A percentile compares a stretch with the other conserved stretches of the same genome.
phyloP scores from a whole-genome alignment of 1,284 basidiomycete genomes.

The Anthracocystis panici-leucophaei region DNA sequence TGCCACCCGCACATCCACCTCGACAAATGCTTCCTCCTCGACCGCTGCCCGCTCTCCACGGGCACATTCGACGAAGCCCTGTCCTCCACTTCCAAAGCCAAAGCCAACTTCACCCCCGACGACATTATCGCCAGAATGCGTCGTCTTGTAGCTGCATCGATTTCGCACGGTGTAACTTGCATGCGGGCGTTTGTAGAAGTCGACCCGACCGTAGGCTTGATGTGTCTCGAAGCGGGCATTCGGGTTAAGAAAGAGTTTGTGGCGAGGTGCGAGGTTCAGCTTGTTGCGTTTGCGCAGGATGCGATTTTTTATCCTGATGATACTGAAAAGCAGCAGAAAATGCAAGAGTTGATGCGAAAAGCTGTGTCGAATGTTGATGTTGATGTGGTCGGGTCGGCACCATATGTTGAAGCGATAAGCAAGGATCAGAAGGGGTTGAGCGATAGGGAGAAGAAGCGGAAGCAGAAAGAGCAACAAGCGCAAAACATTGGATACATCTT shows the following conservation, averaged over 20 bases:
- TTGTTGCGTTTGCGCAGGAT: slow-evolving; percentile 54
- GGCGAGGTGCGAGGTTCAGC: slow-evolving; percentile 19
- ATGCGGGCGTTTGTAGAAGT: slow-evolving; percentile 56
- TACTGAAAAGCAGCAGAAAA: slow-evolving; percentile 12
- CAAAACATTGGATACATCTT: slow-evolving; percentile 27
- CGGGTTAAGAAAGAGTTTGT: slow-evolving; percentile 18
- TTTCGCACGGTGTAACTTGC: slow-evolving; percentile 42
- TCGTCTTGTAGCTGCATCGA: slow-evolving; percentile 21
- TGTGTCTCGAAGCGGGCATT: slow-evolving; percentile 36
- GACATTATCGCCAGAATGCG: slow-evolving; percentile 30
- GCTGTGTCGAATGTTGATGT: slow-evolving; percentile 15
- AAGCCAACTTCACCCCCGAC: slow-evolving; percentile 17
- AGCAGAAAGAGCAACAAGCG: slow-evolving; percentile 13
- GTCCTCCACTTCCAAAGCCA: slow-evolving; percentile 28
- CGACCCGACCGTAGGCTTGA: slow-evolving; percentile 39
- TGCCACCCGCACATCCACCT: slow-evolving; percentile 53
- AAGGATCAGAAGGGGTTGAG: background rate
- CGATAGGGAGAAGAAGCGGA: background rate
- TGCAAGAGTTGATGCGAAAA: slow-evolving; percentile 22
- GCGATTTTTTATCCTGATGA: slow-evolving; percentile 40
- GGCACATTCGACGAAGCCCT: slow-evolving; percentile 49
- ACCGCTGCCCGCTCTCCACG: slow-evolving; percentile 13
- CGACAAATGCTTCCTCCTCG: slow-evolving; percentile 50
- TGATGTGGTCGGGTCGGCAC: slow-evolving; percentile 38
- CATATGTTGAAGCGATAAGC: slow-evolving; percentile 42